Conservation (phyloP, 768 basidiomycete species). For the Tulasnella sp. region DNA sequence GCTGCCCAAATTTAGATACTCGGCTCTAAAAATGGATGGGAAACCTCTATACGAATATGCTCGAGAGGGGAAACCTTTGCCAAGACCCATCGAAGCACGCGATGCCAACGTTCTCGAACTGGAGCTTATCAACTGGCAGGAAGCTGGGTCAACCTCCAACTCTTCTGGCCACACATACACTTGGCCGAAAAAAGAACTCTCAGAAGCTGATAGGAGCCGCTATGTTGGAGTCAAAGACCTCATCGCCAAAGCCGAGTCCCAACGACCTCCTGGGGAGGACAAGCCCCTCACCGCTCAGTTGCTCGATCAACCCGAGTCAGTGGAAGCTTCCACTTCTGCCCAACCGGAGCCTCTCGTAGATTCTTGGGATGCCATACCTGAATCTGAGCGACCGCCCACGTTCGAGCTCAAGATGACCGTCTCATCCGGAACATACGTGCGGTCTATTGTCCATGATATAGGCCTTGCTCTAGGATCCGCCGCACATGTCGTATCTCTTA, state of each 20-base stretch:
- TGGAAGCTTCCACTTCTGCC: not conserved
- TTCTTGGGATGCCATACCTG: not conserved
- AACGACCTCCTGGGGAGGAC: constrained; percentile 4
- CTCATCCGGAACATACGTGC: constrained; percentile 94
- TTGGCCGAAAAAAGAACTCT: constrained; percentile 70
- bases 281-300: constrained; percentile 8
- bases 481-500: constrained; percentile 89
- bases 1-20: constrained; percentile 59
- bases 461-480: constrained; percentile 78
- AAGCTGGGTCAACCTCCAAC: constrained; percentile 31
- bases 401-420: constrained; percentile 91
- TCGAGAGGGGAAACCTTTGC: constrained; percentile 81
- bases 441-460: constrained; percentile 91
- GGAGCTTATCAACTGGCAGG: constrained; percentile 70
- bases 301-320: not conserved
- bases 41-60: constrained; percentile 95
- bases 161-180: constrained; percentile 64
- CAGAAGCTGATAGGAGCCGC: constrained; percentile 62
- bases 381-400: constrained; percentile 50
- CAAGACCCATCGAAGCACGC: constrained; percentile 88
- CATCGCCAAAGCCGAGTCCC: constrained; percentile 14
- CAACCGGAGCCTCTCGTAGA: not conserved
- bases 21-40: constrained; percentile 98
- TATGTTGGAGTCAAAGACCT: constrained; percentile 45
- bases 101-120: constrained; percentile 77